phyloP scores from a whole-genome alignment of 192 early-diverging fungal genomes.

The Coemansia javaensis region DNA sequence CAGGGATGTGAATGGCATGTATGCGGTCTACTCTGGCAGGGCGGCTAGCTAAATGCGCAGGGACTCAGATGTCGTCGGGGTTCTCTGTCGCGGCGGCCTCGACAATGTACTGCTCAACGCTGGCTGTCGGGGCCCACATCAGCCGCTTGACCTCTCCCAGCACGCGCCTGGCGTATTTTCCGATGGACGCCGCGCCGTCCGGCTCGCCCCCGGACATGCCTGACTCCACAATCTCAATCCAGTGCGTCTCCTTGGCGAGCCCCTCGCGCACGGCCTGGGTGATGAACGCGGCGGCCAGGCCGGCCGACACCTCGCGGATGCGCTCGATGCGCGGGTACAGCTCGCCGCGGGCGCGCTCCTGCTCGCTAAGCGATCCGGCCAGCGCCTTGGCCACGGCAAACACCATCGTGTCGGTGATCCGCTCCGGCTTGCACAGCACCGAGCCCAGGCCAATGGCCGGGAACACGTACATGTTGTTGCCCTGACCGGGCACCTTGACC shows the following conservation, averaged over 20 bases:
- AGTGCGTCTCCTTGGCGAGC: slow-evolving; percentile 28
- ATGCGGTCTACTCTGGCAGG: no score
- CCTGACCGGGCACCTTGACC: slow-evolving; percentile 66
- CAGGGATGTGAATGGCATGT: no score
- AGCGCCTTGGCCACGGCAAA: slow-evolving; percentile 73
- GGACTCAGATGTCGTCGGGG: slow-evolving; percentile 25
- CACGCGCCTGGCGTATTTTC: slow-evolving; percentile 22
- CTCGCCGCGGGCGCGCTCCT: slow-evolving; percentile 62
- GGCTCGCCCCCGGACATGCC: slow-evolving; percentile 12
- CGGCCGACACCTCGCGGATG: slow-evolving; percentile 78
- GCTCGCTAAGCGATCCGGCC: slow-evolving; percentile 62
- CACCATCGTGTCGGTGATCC: slow-evolving; percentile 79
- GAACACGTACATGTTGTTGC: slow-evolving; percentile 96
- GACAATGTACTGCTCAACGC: slow-evolving; percentile 48
- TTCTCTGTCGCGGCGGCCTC: slow-evolving; percentile 34
- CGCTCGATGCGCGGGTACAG: slow-evolving; percentile 79
- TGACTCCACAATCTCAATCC: slow-evolving; percentile 15
- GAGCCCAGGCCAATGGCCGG: slow-evolving; percentile 91
- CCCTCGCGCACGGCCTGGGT: slow-evolving; percentile 58
- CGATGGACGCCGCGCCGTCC: slow-evolving; percentile 3
- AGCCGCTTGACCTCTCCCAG: slow-evolving; percentile 43
- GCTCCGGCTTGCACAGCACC: slow-evolving; percentile 65
- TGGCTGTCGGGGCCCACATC: slow-evolving; percentile 41
- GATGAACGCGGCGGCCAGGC: slow-evolving; percentile 74
- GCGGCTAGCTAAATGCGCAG: no score